Percentiles rank a stretch among this genome's conserved stretches.
phyloP scores from a whole-genome alignment of 1,284 basidiomycete genomes.

The Leccinum pallidistipes region DNA sequence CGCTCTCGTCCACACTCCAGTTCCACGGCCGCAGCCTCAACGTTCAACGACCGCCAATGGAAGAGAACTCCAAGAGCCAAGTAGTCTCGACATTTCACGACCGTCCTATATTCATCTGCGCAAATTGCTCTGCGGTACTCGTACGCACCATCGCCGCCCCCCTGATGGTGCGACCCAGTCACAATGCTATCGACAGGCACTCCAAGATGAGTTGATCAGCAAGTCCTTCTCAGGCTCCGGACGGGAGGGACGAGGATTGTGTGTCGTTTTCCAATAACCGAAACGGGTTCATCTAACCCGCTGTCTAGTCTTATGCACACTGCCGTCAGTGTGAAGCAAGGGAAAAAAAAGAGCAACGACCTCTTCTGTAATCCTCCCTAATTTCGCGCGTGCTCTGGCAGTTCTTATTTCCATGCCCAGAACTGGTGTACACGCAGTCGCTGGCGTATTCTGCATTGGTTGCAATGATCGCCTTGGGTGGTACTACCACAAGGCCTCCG shows the following conservation, averaged over 20 bases:
- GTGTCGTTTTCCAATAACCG: conserved; percentile 34
- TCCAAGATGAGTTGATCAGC: conserved; percentile 87
- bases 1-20: conserved; percentile 7
- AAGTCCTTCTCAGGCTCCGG: conserved; percentile 73
- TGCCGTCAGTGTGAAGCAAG: conserved; percentile 73
- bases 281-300: not conserved
- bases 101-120: conserved; percentile 62
- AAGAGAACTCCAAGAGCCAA: conserved; percentile 47
- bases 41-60: conserved; percentile 12
- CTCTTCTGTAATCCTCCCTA: conserved; percentile 56
- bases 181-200: conserved; percentile 43
- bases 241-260: conserved; percentile 81
- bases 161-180: not conserved
- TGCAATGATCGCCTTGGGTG: conserved; percentile 81
- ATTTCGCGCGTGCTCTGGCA: not conserved
- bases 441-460: conserved; percentile 75
- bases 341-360: conserved; percentile 72
- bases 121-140: conserved; percentile 64
- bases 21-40: not conserved
- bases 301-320: conserved; percentile 69
- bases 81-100: conserved; percentile 57
- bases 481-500: conserved; percentile 82
- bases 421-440: conserved; percentile 82
- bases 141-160: conserved; percentile 40
- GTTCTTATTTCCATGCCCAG: conserved; percentile 37